Base-by-base conservation (phyloP, 2,329 filamentous ascomycete genomes). In the Fonsecaea pedrosoi region DNA sequence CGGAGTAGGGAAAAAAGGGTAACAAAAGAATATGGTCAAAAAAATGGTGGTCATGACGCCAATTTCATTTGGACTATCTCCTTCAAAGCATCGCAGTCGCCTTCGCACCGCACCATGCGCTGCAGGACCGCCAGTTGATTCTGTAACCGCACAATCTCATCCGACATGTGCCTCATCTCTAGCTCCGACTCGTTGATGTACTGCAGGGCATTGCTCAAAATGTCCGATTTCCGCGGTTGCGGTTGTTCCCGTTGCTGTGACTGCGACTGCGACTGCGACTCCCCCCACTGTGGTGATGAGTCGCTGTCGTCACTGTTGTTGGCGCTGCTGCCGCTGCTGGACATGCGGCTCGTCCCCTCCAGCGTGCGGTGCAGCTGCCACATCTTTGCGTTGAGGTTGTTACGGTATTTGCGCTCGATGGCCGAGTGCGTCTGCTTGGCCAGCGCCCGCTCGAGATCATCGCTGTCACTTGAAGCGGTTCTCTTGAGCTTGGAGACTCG, bases 331-430 rank as follows among this genome's bases (percentile, higher is more conserved):
- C 1, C 25, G 45, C 45, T 50, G 40, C 15, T 42, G 4, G 40
- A 42, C 45, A 50, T 50, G 18, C 45, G 18, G 45, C 45, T 50
- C 45, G 45, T 25, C 10, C 45, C 18, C 45, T 50, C 45, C 45
- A 50, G 25, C 2, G 45, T 50, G 45, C 45, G 45, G 2, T 50
- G 45, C 18, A 50, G 45, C 45, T 50, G 45, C 45, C 18, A 25
- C 45, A 50, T 50, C 18, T 50, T 50, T 10, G 45, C 45, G 18
- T 50, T 50, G 18, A 50, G 45, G 9, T 50, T 50, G 45, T 50
- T 50, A 2, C 45, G 18, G 45, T 50, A 50, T 13, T 25, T 50
- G 45, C 45, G 45, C 45, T 50, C 45, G 4, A 50, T 50, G 18
- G 9, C 45, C 18, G 45, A 25, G 45, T 50, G 45, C 10, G 45